Conservation (phyloP, 176 grass and related monocot genomes). For the Ensete glaucum region DNA sequence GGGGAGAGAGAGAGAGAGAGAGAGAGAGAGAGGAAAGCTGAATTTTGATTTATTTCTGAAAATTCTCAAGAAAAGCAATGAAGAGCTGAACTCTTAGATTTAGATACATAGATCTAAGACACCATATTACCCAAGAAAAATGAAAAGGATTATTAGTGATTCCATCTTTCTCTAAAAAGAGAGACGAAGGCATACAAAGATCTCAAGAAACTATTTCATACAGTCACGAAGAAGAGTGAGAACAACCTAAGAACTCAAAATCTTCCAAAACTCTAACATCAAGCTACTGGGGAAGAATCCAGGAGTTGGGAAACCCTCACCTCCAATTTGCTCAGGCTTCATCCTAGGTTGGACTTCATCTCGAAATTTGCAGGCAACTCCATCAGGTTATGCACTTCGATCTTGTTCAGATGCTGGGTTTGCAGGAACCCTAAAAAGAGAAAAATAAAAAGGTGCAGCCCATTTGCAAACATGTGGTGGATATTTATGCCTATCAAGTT, state of each 20-base stretch:
- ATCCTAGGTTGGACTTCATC: not conserved
- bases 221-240: not conserved
- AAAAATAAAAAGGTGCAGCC: not conserved
- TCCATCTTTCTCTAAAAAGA: too few relatives aligned
- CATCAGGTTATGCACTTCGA: not conserved
- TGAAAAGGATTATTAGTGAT: too few relatives aligned
- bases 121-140: too few relatives aligned
- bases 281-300: not conserved
- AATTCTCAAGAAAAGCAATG: too few relatives aligned
- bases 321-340: not conserved
- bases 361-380: not conserved
- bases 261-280: not conserved
- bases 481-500: slow-evolving; percentile 1
- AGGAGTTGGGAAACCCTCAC: not conserved
- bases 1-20: too few relatives aligned
- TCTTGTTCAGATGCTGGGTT: not conserved
- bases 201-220: too few relatives aligned
- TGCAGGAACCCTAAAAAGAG: not conserved
- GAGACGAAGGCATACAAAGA: too few relatives aligned
- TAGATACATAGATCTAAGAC: too few relatives aligned
- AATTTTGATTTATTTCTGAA: too few relatives aligned
- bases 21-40: too few relatives aligned
- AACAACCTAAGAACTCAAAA: not conserved
- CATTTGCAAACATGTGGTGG: slow-evolving; percentile 7
- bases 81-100: too few relatives aligned